Percentiles rank a stretch among this genome's conserved stretches.
Evolutionary conservation across 192 early-diverging fungal species (phyloP).

Genomic region (Umbelopsis ramanniana): DNA sequence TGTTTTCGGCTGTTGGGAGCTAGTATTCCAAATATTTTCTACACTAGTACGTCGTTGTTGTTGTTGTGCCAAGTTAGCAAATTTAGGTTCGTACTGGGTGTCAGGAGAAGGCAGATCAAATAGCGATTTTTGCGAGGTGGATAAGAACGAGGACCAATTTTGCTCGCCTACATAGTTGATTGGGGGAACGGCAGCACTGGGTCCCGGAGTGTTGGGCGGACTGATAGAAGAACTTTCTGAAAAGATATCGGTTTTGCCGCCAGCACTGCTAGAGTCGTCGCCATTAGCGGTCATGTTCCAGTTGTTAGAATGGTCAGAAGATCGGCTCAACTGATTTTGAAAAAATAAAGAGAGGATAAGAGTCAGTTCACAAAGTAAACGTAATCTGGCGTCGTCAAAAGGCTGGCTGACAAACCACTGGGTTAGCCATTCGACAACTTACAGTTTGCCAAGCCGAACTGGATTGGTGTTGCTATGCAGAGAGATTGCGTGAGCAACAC

Average conservation of each 20-base stretch:
- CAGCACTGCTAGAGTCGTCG: constrained; percentile 17
- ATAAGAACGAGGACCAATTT: background rate
- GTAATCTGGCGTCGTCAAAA: background rate
- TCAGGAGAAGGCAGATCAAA: constrained; percentile 7
- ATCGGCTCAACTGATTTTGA: background rate
- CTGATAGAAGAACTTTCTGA: constrained; percentile 7
- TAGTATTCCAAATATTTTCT: constrained; percentile 5
- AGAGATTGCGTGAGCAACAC: background rate
- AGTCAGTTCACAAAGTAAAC: background rate
- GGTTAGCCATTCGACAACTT: background rate
- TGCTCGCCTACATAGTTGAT: background rate
- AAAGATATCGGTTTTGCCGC: constrained; percentile 20
- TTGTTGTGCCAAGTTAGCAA: background rate
- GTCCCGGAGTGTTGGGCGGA: constrained; percentile 1
- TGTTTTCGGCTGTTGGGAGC: background rate
- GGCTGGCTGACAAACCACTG: too few relatives aligned
- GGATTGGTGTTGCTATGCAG: constrained; percentile 8
- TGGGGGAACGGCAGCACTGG: background rate
- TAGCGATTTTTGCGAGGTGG: background rate
- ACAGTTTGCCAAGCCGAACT: constrained; percentile 15
- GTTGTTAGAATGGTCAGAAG: background rate
- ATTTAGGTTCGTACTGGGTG: background rate
- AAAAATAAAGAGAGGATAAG: background rate
- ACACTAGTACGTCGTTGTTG: constrained; percentile 14
- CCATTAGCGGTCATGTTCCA: constrained; percentile 19